Percentiles rank a stretch among this genome's conserved stretches.
Evolutionary conservation across 257 asterid genomes (phyloP).

Genomic region (Thymus quinquecostatus): DNA sequence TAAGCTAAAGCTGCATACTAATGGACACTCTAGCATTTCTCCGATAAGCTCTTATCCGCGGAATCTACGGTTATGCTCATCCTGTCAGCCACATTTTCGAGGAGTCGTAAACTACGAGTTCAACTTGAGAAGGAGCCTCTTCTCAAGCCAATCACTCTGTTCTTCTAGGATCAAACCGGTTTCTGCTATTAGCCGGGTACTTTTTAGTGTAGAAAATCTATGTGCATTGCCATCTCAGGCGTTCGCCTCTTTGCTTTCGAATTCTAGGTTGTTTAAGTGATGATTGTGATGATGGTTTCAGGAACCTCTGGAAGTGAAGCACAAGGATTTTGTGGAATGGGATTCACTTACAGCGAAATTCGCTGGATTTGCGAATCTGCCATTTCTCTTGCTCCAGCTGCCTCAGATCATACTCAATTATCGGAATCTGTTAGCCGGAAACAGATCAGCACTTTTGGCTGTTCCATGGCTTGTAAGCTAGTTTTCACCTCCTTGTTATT

Average conservation of each 20-base stretch:
- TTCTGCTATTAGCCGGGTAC: slow-evolving; percentile 58
- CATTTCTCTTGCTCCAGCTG: slow-evolving; percentile 85
- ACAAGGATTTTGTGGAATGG: slow-evolving; percentile 68
- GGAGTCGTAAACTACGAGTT: slow-evolving; percentile 24
- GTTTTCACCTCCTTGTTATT: slow-evolving; percentile 19
- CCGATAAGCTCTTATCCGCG: slow-evolving; percentile 25
- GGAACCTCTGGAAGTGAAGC: slow-evolving; percentile 48
- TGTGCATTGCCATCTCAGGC: not conserved
- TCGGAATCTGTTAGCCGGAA: slow-evolving; percentile 82
- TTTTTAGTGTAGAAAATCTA: not conserved
- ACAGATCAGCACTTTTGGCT: slow-evolving; percentile 76
- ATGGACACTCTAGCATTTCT: slow-evolving; percentile 31
- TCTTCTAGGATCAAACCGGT: slow-evolving; percentile 44
- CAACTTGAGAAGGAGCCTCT: slow-evolving; percentile 35
- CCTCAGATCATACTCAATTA: slow-evolving; percentile 94
- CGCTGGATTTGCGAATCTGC: slow-evolving; percentile 91
- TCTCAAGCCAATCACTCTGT: slow-evolving; percentile 34
- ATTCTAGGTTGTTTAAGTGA: slow-evolving; percentile 13
- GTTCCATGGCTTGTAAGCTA: slow-evolving; percentile 91
- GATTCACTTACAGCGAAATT: slow-evolving; percentile 83
- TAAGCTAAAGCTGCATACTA: slow-evolving; percentile 42
- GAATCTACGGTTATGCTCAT: slow-evolving; percentile 31
- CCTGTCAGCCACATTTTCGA: slow-evolving; percentile 26
- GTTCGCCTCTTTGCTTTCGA: slow-evolving; percentile 6
- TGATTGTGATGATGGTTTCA: slow-evolving; percentile 35